Conservation (phyloP, 2,329 filamentous ascomycete species). For the Epichloe elymi region DNA sequence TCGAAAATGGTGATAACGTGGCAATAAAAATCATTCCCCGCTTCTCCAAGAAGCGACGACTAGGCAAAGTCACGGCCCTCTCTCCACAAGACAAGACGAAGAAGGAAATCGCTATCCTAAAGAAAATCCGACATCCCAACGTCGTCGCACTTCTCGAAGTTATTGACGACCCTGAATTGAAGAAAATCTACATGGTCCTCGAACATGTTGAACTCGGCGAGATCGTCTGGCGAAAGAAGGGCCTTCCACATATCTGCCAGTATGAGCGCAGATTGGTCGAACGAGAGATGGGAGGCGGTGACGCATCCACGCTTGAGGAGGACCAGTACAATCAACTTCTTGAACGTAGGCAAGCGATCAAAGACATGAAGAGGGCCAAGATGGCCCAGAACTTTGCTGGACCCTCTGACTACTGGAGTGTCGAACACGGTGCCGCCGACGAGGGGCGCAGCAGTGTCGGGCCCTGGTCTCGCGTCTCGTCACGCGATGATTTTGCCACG, state of each 20-base stretch:
- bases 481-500: conserved; percentile 25
- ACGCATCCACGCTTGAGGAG: conserved; percentile 45
- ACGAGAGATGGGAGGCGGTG: conserved; percentile 50
- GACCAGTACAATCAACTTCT: conserved; percentile 46
- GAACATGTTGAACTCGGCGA: conserved; percentile 93
- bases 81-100: conserved; percentile 70
- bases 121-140: conserved; percentile 96
- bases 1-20: conserved; percentile 63
- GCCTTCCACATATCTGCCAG: conserved; percentile 66
- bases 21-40: conserved; percentile 98
- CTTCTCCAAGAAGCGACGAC: conserved; percentile 80
- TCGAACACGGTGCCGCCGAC: conserved; percentile 58
- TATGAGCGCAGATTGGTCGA: conserved; percentile 75
- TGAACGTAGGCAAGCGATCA: conserved; percentile 44
- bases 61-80: conserved; percentile 65
- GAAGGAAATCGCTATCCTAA: conserved; percentile 92
- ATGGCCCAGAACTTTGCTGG: conserved; percentile 36
- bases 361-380: conserved; percentile 43
- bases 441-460: conserved; percentile 30
- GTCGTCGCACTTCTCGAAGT: conserved; percentile 92
- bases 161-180: conserved; percentile 89
- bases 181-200: conserved; percentile 96
- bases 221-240: conserved; percentile 86
- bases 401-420: conserved; percentile 63
- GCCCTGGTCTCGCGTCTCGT: conserved; percentile 29